Evolutionary conservation across 805 yeast genomes (phyloP).

Genomic region (Nakazawaea wickerhamii): DNA sequence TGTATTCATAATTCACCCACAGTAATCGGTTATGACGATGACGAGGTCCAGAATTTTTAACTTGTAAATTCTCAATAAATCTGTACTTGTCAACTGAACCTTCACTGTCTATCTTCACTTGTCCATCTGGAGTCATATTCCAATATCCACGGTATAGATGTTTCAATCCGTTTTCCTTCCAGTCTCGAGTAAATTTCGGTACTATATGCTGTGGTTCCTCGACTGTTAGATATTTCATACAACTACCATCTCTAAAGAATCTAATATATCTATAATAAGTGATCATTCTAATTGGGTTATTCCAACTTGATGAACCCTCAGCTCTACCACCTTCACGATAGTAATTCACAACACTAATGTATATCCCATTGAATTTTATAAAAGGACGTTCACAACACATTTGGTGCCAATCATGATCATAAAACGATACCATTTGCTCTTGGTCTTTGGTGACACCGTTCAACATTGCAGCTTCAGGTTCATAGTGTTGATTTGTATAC

Average conservation of each 20-base stretch:
- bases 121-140: constrained; percentile 50
- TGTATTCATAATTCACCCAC: constrained; percentile 63
- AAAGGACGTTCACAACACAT: constrained; percentile 69
- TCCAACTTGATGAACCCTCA: constrained; percentile 61
- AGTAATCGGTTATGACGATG: constrained; percentile 62
- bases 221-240: constrained; percentile 63
- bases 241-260: constrained; percentile 74
- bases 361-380: constrained; percentile 75
- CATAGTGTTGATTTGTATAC: constrained; percentile 51
- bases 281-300: constrained; percentile 73
- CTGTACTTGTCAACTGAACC: constrained; percentile 58
- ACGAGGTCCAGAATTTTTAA: constrained; percentile 51
- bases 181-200: constrained; percentile 38
- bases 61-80: constrained; percentile 58
- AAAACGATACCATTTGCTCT: constrained; percentile 30
- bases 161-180: constrained; percentile 27
- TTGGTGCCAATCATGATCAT: constrained; percentile 39
- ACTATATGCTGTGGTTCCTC: constrained; percentile 69
- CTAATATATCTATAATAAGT: constrained; percentile 85
- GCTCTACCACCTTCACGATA: constrained; percentile 76
- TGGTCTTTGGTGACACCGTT: constrained; percentile 32
- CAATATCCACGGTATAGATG: constrained; percentile 48
- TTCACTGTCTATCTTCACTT: constrained; percentile 43
- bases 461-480: constrained; percentile 33
- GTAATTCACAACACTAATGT: constrained; percentile 80